Conservation (phyloP, 2,329 filamentous ascomycete species). For the Coniochaeta sp. region DNA sequence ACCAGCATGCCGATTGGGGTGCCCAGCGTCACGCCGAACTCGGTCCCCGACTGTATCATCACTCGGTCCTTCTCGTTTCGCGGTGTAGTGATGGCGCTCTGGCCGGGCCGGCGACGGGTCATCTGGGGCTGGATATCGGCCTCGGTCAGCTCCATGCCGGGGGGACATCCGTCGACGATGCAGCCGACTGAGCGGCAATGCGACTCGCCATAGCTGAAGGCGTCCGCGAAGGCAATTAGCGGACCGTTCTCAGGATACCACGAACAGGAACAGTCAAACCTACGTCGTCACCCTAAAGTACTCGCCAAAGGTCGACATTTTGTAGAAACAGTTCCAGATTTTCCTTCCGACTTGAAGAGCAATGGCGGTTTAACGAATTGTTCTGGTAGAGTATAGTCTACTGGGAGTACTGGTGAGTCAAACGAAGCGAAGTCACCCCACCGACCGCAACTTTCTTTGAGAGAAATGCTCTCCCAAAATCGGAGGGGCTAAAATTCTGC, state of each 20-base stretch:
- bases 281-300: slow-evolving; percentile 80
- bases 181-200: slow-evolving; percentile 91
- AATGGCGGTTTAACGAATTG: background rate
- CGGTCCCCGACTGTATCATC: slow-evolving; percentile 86
- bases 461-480: background rate
- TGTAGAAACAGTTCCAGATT: background rate
- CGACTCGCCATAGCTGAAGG: slow-evolving; percentile 37
- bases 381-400: too few species aligned
- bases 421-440: background rate
- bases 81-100: slow-evolving; percentile 84
- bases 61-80: slow-evolving; percentile 89
- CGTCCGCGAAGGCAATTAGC: slow-evolving; percentile 3
- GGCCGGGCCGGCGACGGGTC: slow-evolving; percentile 81
- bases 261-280: slow-evolving; percentile 19
- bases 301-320: slow-evolving; percentile 82
- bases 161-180: slow-evolving; percentile 89
- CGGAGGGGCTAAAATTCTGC: background rate
- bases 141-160: slow-evolving; percentile 79
- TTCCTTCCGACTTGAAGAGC: background rate
- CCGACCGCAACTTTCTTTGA: background rate
- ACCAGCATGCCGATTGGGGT: slow-evolving; percentile 86
- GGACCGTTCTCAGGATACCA: background rate
- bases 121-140: slow-evolving; percentile 86
- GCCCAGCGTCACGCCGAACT: slow-evolving; percentile 82
- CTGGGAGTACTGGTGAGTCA: background rate